Percentiles rank a stretch among this genome's conserved stretches.
Evolutionary conservation across 208 protist species (phyloP).

Genomic region (Plasmodiophora brassicae): DNA sequence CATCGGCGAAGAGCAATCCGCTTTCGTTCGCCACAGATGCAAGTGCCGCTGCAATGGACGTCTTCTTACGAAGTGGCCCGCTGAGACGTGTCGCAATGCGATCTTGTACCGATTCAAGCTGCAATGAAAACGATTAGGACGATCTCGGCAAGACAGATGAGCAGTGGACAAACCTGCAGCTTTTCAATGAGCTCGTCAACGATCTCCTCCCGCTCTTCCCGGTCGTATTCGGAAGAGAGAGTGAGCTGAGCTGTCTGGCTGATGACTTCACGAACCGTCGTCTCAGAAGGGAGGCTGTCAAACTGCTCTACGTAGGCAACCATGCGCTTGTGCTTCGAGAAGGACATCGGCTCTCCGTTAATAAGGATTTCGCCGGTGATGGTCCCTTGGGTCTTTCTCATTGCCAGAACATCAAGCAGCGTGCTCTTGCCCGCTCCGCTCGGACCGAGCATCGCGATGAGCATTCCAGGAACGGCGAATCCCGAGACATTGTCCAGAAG

Average conservation of each 20-base stretch:
- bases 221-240: not conserved
- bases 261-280: too few relatives aligned
- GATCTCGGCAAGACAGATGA: not conserved
- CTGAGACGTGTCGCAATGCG: not conserved
- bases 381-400: not conserved
- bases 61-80: not conserved
- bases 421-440: not conserved
- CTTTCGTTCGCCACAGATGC: not conserved
- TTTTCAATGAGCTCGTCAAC: not conserved
- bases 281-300: not conserved
- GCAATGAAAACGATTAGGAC: not conserved
- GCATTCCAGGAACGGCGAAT: not conserved
- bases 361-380: not conserved
- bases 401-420: not conserved
- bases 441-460: not conserved
- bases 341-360: not conserved
- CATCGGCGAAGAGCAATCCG: not conserved
- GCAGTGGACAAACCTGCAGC: not conserved
- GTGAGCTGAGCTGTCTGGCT: not conserved
- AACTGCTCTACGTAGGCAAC: constrained; percentile 10
- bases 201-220: not conserved
- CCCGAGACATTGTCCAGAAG: not conserved
- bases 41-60: not conserved
- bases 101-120: not conserved
- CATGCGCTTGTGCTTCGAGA: not conserved